Evolutionary conservation across 352 stramenopile genomes (phyloP), one percentile per base, ranked within the genome.

Genomic region (Stramenopiles sp.): DNA sequence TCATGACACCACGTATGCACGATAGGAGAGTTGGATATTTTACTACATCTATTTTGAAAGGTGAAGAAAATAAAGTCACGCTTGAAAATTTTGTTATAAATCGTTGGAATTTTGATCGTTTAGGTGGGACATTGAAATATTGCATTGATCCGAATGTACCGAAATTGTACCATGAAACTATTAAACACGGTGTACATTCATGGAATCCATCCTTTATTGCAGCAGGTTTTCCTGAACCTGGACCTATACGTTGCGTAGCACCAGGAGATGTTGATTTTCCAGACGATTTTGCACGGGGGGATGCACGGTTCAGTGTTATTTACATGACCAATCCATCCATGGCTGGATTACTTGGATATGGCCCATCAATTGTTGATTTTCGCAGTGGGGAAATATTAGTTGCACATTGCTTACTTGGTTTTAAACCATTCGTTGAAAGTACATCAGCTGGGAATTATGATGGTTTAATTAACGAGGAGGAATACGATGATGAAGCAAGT

Each of bases 261-360:
- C 89, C 90, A 0, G 84, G 81, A 0, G 89, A 93, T 73, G 78
- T 74, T 0, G 86, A 92, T 73, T 94, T 86, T 87, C 90, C 89
- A 0, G 78, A 74, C 6, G 88, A 95, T 80, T 94, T 92, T 79
- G 84, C 86, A 20, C 78, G 92, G n/a, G 89, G 88, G 27, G 89
- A 95, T 78, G 83, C 93, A 32, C 86, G 90, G n/a, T 93, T 89
- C 84, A 87, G 89, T 79, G 92, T 85, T 76, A 93, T 95, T 65
- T 53, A 53, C 13, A 53, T 53, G 38, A 53, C 38, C 4, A 91
- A 87, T 4, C 84, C 81, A 81, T 87, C 91, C 30, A 90, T 93
- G 84, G 90, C 93, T 78, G n/a, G 84, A 7, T 90, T 87, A 6
- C 93, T 92, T 32, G 88, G 89, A 0, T 80, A 88, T 6, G 89